phyloP scores from a whole-genome alignment of 2,329 filamentous ascomycete genomes.

The Xylariaceae sp. region DNA sequence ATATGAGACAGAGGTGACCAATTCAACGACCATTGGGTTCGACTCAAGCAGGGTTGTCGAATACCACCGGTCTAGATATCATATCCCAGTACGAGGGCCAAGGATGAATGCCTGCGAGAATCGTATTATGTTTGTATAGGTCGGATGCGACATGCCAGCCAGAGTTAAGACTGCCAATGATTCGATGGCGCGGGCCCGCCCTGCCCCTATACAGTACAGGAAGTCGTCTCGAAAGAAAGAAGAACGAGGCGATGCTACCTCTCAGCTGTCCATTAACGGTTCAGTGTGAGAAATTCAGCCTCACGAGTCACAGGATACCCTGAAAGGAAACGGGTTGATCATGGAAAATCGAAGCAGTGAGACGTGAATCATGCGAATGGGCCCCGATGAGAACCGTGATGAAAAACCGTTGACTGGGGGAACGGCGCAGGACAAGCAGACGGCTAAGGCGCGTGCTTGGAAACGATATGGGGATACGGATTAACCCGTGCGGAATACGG shows the following conservation, averaged over 20 bases:
- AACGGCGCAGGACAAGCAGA: too few relatives aligned
- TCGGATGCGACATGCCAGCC: background rate
- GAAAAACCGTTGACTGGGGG: too few relatives aligned
- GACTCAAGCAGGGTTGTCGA: background rate
- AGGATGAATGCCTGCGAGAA: background rate
- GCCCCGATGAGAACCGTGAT: too few relatives aligned
- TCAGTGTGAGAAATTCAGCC: background rate
- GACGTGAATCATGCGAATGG: too few relatives aligned
- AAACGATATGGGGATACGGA: too few relatives aligned
- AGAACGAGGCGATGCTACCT: background rate
- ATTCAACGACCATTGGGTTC: background rate
- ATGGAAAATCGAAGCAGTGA: too few relatives aligned
- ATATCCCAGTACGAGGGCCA: background rate
- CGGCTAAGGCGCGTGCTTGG: too few relatives aligned
- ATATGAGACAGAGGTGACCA: background rate
- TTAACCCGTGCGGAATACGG: too few relatives aligned
- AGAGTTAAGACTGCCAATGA: background rate
- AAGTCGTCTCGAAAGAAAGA: background rate
- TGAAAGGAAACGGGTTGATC: background rate
- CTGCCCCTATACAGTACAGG: background rate
- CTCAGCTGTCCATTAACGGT: background rate
- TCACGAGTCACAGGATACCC: background rate
- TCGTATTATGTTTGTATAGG: background rate
- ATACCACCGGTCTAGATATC: background rate
- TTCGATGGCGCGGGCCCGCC: background rate